Conservation (phyloP, 257 asterid genomes). For the Mentha longifolia region DNA sequence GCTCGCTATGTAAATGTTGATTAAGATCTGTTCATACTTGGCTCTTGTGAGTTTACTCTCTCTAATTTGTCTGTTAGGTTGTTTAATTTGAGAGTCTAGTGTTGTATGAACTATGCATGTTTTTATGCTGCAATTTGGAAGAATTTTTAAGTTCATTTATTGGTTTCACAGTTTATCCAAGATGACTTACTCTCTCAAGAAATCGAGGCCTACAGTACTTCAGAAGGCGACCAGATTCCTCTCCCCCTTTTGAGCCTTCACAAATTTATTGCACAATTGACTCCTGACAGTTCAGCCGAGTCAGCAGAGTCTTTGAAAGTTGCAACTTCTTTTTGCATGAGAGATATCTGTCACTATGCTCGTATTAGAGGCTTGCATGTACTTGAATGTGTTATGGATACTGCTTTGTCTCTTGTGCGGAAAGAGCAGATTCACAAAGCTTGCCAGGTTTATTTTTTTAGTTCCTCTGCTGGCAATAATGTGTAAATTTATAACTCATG, state of each 20-base stretch:
- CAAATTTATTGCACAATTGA: conserved; percentile 45
- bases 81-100: conserved; percentile 18
- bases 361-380: conserved; percentile 84
- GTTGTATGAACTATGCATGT: conserved; percentile 25
- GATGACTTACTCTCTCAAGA: conserved; percentile 76
- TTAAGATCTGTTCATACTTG: conserved; percentile 14
- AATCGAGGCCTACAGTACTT: conserved; percentile 55
- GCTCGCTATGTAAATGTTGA: background rate
- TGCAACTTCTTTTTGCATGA: conserved; percentile 63
- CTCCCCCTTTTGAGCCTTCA: conserved; percentile 73
- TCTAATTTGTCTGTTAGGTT: conserved; percentile 1
- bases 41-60: conserved; percentile 2
- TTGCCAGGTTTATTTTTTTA: conserved; percentile 59
- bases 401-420: conserved; percentile 76
- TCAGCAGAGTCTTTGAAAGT: conserved; percentile 42
- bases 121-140: conserved; percentile 23
- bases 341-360: conserved; percentile 86
- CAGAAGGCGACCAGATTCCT: conserved; percentile 63
- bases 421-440: conserved; percentile 86
- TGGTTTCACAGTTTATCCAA: conserved; percentile 69
- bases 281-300: conserved; percentile 51
- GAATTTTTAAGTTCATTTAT: conserved; percentile 29
- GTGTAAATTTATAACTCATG: conserved; percentile 21
- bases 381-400: conserved; percentile 67
- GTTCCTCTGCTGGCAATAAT: conserved; percentile 21